Percentiles rank a stretch among this genome's conserved stretches.
These are phyloP conservation scores for Globisporangium mamillatum DNA, from an alignment of 352 stramenopile genomes.

Conservation along the genomic window DNA sequence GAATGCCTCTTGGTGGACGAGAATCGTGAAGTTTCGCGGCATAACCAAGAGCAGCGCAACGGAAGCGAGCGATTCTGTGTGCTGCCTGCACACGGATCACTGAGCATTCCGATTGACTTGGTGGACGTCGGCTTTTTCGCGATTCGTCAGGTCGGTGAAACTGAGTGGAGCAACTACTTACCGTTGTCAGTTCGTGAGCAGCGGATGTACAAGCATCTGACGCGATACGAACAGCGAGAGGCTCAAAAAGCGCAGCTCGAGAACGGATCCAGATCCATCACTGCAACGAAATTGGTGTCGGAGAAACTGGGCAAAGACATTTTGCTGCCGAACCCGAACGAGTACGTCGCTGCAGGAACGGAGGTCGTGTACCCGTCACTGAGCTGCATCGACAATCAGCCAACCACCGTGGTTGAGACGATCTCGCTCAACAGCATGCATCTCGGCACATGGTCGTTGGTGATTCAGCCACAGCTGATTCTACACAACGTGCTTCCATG, in stretches of 20 bases:
- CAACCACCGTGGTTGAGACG: slow-evolving; percentile 73
- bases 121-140: slow-evolving; percentile 68
- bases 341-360: slow-evolving; percentile 46
- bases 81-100: slow-evolving; percentile 41
- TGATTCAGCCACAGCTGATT: slow-evolving; percentile 78
- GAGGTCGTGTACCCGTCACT: slow-evolving; percentile 70
- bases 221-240: slow-evolving; percentile 66
- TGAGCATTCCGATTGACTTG: slow-evolving; percentile 76
- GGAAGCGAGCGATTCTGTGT: slow-evolving; percentile 52
- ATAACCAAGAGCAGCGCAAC: slow-evolving; percentile 58
- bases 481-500: slow-evolving; percentile 83
- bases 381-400: slow-evolving; percentile 79
- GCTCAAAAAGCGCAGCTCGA: slow-evolving; percentile 57
- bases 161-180: slow-evolving; percentile 81
- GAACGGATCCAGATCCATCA: slow-evolving; percentile 36
- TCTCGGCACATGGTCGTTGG: slow-evolving; percentile 69
- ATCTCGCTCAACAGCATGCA: slow-evolving; percentile 57
- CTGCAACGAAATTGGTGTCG: slow-evolving; percentile 46
- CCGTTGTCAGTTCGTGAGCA: slow-evolving; percentile 69
- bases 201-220: slow-evolving; percentile 71
- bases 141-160: slow-evolving; percentile 83
- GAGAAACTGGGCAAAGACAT: slow-evolving; percentile 73
- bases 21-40: slow-evolving; percentile 36
- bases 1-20: slow-evolving; percentile 71
- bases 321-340: slow-evolving; percentile 41